Evolutionary conservation across 345 rosid genomes (phyloP), one percentile per base, ranked within the genome.

Genomic region (Pistacia vera): DNA sequence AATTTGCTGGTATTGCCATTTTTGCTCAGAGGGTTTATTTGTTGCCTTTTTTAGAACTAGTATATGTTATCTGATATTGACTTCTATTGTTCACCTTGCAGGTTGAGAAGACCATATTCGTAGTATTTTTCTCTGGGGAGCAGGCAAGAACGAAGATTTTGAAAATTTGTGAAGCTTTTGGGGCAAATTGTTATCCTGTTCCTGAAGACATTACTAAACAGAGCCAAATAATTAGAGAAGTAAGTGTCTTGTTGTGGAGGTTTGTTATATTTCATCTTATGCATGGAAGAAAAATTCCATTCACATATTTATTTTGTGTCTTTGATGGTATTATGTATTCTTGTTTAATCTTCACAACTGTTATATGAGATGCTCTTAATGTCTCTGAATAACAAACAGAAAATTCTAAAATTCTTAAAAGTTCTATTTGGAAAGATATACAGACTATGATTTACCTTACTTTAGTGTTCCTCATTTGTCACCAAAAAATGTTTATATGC

Each of bases 111-210:
- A 84, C 88, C 69, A 91, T 95, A 63, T 93, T 95, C 85, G 93
- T 93, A 66, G 97, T 95, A 16, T 93, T 90, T 83, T 93, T 93
- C 88, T 95, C 98, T 5, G 99, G 99, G 79, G 99, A 95, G 89
- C 99, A 93, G 85, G 97, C 98, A 78, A 92, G 90, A 79, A 83
- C 81, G 46, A 95, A 95, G 84, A 90, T 92, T 80, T 79, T 90
- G 73, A 93, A 86, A 89, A 90, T 95, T 77, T 95, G 99, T 71
- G 97, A 93, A 87, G 98, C 99, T 68, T 95, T 95, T 90, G 97
- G 93, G 74, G 98, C 97, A 67, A 91, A 90, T 86, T 93, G 97
- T 83, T 95, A 90, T 88, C 95, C 97, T 82, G 93, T 93, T 75
- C 96, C 98, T 9, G 99, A 93, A 83, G 98, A 93, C 83, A 79